Percentiles rank a stretch among this genome's conserved stretches.
Evolutionary conservation across 176 grass and related monocot genomes (phyloP).

Genomic region (Phragmites australis): DNA sequence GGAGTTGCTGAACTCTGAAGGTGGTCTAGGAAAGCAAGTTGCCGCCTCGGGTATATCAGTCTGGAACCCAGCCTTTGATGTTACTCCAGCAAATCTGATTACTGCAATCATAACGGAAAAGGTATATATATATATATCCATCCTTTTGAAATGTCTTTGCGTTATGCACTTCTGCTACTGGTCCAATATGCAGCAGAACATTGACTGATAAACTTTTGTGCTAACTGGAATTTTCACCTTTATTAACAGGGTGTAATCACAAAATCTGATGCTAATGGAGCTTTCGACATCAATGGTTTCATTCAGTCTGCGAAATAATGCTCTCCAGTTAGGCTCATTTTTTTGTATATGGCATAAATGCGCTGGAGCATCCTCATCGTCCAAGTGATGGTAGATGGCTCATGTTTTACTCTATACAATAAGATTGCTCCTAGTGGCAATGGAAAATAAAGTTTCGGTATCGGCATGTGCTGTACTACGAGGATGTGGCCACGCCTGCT

Average conservation of each 20-base stretch:
- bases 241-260: slow-evolving; percentile 81
- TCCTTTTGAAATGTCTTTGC: neutral
- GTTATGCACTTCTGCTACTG: neutral
- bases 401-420: slow-evolving; percentile 23
- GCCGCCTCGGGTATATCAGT: slow-evolving; percentile 76
- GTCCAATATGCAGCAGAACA: neutral
- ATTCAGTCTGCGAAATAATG: slow-evolving; percentile 50
- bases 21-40: slow-evolving; percentile 90
- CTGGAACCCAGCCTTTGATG: slow-evolving; percentile 96
- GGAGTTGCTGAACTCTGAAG: slow-evolving; percentile 85
- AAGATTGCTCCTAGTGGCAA: neutral
- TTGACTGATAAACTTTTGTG: neutral
- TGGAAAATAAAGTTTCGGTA: neutral
- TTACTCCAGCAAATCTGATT: slow-evolving; percentile 83
- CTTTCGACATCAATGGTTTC: slow-evolving; percentile 77
- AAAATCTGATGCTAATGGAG: slow-evolving; percentile 50
- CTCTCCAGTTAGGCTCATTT: neutral
- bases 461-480: neutral
- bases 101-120: slow-evolving; percentile 95
- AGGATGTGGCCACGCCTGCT: neutral
- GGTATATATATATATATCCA: slow-evolving; percentile 45
- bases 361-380: neutral
- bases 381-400: neutral
- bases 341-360: slow-evolving; percentile 28
- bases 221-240: neutral